These are phyloP conservation scores for Ophiostoma pallidulum DNA, from an alignment of 2,329 filamentous ascomycete genomes.

Conservation along the genomic window DNA sequence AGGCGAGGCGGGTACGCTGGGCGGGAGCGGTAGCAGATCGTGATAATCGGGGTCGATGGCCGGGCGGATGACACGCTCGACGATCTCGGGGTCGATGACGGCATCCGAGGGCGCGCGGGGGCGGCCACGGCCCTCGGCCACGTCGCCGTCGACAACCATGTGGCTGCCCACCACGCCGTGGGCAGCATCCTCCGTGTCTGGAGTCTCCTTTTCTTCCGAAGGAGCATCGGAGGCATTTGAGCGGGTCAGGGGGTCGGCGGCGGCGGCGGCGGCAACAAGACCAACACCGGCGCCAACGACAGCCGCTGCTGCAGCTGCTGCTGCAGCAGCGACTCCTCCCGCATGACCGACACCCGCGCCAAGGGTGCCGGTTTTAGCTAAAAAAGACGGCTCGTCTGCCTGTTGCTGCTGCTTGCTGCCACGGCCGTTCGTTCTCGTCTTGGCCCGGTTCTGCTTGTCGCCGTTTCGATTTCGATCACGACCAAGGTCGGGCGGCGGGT, in stretches of 20 bases:
- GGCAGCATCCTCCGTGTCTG: constrained; percentile 2
- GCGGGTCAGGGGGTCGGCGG: constrained; percentile 40
- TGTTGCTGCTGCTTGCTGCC: neutral
- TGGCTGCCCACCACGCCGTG: no score
- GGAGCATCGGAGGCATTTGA: constrained; percentile 38
- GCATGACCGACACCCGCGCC: constrained; percentile 59
- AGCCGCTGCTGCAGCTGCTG: neutral
- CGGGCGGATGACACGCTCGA: constrained; percentile 48
- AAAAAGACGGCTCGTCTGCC: constrained; percentile 44
- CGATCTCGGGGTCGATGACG: constrained; percentile 48
- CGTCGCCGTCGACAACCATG: neutral
- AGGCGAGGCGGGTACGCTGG: constrained; percentile 47
- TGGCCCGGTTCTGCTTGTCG: constrained; percentile 23
- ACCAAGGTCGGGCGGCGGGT: constrained; percentile 5
- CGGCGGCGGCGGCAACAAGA: constrained; percentile 46
- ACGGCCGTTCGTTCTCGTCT: neutral
- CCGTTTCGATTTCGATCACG: constrained; percentile 13
- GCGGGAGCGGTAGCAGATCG: constrained; percentile 54
- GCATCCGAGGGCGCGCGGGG: constrained; percentile 20
- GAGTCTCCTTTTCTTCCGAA: constrained; percentile 28
- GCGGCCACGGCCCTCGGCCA: neutral
- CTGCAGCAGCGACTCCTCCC: constrained; percentile 30
- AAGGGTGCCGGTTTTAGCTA: constrained; percentile 62
- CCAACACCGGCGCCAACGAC: neutral
- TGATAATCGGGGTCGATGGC: constrained; percentile 59